phyloP scores from a whole-genome alignment of 768 basidiomycete species.

The Lactarius akahatsu region DNA sequence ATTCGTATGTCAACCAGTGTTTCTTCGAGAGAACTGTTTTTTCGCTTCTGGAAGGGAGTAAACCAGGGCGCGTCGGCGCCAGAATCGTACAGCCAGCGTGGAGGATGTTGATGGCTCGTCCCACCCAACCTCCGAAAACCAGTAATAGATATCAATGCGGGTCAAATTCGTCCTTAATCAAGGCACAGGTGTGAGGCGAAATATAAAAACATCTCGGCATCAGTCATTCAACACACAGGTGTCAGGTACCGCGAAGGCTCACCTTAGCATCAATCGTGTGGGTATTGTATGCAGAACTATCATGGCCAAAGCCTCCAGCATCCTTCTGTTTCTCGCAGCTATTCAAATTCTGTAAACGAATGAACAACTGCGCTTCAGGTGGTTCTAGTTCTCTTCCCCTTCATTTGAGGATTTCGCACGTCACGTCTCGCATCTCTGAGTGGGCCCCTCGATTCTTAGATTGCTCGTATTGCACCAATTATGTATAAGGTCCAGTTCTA shows the following conservation, averaged over 20 bases:
- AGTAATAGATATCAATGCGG: not conserved
- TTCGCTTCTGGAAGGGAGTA: not conserved
- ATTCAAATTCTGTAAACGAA: not conserved
- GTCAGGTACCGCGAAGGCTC: not conserved
- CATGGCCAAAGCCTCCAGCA: not conserved
- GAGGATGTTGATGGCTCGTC: not conserved
- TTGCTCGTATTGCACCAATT: not conserved
- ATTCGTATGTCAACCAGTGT: not conserved
- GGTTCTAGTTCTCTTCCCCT: not conserved
- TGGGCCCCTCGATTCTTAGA: not conserved
- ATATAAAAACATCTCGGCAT: not conserved
- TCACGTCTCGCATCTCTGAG: not conserved
- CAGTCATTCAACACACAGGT: not conserved
- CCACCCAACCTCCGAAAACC: not conserved
- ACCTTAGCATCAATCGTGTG: not conserved
- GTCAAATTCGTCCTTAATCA: not conserved
- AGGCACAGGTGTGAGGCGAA: not conserved
- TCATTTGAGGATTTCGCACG: slow-evolving; percentile 2
- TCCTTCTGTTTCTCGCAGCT: not conserved
- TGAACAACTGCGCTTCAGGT: not conserved
- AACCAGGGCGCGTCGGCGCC: not conserved
- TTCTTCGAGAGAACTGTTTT: not conserved
- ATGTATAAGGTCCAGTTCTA: not conserved
- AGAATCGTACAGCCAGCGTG: not conserved
- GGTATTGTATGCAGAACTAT: not conserved